These are phyloP conservation scores for Thielaviopsis cerberus DNA, from an alignment of 2,329 filamentous ascomycete genomes.

Conservation along the genomic window DNA sequence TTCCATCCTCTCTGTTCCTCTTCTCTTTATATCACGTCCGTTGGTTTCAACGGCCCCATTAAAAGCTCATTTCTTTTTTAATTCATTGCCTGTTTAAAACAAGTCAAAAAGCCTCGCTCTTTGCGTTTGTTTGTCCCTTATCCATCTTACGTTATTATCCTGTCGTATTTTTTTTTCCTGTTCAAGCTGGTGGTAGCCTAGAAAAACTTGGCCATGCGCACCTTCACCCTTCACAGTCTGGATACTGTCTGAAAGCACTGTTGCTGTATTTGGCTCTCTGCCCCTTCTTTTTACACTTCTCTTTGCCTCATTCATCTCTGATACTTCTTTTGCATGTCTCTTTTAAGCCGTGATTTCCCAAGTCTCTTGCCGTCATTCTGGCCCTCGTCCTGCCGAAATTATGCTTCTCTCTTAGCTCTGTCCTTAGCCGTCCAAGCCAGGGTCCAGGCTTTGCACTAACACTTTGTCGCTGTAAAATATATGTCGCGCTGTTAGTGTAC, in stretches of 20 bases:
- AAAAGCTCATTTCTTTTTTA: too few relatives aligned
- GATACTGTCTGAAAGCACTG: not conserved
- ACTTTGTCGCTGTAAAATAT: not conserved
- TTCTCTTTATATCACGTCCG: not conserved
- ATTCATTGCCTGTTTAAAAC: too few relatives aligned
- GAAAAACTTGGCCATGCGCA: not conserved
- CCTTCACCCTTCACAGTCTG: not conserved
- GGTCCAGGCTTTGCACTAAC: not conserved
- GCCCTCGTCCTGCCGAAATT: not conserved
- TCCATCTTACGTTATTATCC: too few relatives aligned
- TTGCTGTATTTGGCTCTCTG: not conserved
- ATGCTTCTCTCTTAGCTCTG: not conserved
- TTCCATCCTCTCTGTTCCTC: not conserved
- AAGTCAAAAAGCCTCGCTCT: too few relatives aligned
- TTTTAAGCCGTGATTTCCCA: not conserved
- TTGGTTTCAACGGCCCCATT: too few relatives aligned
- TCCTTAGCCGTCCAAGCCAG: not conserved
- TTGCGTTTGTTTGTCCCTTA: too few relatives aligned
- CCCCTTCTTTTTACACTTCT: not conserved
- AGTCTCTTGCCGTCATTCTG: not conserved
- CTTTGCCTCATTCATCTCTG: too few relatives aligned
- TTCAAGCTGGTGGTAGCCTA: too few relatives aligned
- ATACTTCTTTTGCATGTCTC: not conserved
- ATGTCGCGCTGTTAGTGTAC: not conserved
- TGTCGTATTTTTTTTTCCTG: too few relatives aligned